These are phyloP conservation scores for Tardiomyces digboiensis DNA, from an alignment of 1,139 yeast species.

Conservation along the genomic window DNA sequence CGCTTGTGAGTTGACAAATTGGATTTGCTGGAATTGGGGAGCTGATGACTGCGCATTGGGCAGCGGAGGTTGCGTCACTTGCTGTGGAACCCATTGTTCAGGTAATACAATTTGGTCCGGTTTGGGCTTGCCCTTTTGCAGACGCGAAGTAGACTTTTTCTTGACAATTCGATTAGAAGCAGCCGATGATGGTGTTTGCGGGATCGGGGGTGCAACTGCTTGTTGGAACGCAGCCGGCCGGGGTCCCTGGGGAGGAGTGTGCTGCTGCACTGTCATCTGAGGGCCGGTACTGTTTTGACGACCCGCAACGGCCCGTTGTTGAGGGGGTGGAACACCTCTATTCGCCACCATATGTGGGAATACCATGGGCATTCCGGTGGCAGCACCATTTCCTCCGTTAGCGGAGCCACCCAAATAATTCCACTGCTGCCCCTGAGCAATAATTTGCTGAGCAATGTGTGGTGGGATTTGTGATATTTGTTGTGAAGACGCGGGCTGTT, in stretches of 20 bases:
- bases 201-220: neutral
- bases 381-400: no score
- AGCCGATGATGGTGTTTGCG: neutral
- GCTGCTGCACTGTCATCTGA: neutral
- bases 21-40: neutral
- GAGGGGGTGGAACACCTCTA: no score
- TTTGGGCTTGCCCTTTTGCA: neutral
- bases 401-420: no score
- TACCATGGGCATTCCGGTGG: no score
- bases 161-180: neutral
- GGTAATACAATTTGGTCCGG: neutral
- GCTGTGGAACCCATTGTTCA: neutral
- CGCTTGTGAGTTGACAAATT: neutral
- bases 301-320: no score
- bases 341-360: no score
- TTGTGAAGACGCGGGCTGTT: slow-evolving; percentile 1
- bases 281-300: neutral
- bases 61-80: neutral
- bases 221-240: neutral
- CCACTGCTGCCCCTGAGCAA: neutral
- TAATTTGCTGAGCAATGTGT: neutral
- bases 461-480: neutral
- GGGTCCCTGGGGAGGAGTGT: neutral
- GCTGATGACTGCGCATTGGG: neutral
- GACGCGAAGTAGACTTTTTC: neutral